Conservation (phyloP, 116 monocot genomes). For the Cymodocea nodosa region DNA sequence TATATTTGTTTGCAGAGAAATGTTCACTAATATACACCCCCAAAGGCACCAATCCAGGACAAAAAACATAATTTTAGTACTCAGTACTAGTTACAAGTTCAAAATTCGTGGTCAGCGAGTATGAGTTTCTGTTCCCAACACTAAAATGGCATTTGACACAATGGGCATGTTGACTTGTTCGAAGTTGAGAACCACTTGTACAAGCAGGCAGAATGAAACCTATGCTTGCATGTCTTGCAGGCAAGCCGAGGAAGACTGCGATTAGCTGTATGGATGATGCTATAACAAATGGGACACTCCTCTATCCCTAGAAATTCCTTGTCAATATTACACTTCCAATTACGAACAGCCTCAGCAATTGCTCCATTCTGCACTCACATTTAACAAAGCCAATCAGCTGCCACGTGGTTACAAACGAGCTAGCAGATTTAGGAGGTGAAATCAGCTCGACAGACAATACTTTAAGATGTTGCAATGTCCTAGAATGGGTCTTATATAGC, state of each 20-base stretch:
- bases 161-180: constrained; percentile 87
- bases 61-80: too few relatives aligned
- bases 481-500: too few relatives aligned
- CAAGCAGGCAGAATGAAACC: constrained; percentile 85
- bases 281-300: constrained; percentile 97
- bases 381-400: background rate
- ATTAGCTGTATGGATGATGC: constrained; percentile 87
- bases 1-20: too few relatives aligned
- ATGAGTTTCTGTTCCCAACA: background rate
- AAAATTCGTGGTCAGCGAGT: too few relatives aligned
- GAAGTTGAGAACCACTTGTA: constrained; percentile 99
- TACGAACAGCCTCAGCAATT: constrained; percentile 76
- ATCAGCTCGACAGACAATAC: too few relatives aligned
- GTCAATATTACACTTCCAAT: constrained; percentile 89
- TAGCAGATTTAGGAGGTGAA: too few relatives aligned
- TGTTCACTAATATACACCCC: too few relatives aligned
- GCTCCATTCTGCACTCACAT: constrained; percentile 71
- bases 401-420: background rate
- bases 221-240: constrained; percentile 98
- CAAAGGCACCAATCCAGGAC: too few relatives aligned
- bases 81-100: too few relatives aligned
- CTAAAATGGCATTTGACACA: constrained; percentile 94
- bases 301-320: constrained; percentile 92
- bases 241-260: constrained; percentile 84
- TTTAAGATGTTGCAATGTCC: too few relatives aligned